Conservation (phyloP, 768 basidiomycete species). For the Gloeopeniophorella convolvens region DNA sequence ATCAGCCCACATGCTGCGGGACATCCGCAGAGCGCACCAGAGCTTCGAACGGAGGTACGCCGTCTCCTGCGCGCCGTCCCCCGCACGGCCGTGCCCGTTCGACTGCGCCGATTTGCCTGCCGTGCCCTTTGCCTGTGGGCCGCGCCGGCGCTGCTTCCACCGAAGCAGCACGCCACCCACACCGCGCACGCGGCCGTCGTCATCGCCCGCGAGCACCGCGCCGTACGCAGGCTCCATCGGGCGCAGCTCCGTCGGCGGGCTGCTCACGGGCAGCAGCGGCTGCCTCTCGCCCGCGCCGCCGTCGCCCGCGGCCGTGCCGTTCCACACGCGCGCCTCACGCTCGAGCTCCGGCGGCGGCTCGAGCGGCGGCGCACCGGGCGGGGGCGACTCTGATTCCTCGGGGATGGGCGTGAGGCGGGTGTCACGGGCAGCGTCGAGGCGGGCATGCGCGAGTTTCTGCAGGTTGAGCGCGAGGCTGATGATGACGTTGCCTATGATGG, state of each 20-base stretch:
- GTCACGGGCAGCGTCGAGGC: constrained; percentile 36
- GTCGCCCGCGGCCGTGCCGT: background rate
- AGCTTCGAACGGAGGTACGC: constrained; percentile 80
- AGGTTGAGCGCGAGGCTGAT: constrained; percentile 88
- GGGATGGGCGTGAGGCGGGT: constrained; percentile 18
- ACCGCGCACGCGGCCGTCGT: background rate
- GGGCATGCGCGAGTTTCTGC: constrained; percentile 86
- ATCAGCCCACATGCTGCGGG: background rate
- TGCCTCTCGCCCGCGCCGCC: no score
- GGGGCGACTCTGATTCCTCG: background rate
- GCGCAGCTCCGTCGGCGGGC: background rate
- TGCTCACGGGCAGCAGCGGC: no score
- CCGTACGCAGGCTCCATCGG: constrained; percentile 2
- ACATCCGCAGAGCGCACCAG: constrained; percentile 46
- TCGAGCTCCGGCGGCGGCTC: constrained; percentile 4
- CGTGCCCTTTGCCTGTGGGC: no score
- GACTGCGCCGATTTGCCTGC: no score
- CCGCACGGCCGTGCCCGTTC: background rate
- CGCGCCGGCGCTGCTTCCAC: no score
- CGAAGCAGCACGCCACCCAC: background rate
- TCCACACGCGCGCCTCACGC: constrained; percentile 14
- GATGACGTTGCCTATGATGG: constrained; percentile 78
- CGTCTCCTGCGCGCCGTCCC: constrained; percentile 46
- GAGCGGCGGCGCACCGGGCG: no score
- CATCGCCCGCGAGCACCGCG: background rate